Evolutionary conservation across 2,329 filamentous ascomycete genomes (phyloP).

Genomic region (Cercospora sp.): DNA sequence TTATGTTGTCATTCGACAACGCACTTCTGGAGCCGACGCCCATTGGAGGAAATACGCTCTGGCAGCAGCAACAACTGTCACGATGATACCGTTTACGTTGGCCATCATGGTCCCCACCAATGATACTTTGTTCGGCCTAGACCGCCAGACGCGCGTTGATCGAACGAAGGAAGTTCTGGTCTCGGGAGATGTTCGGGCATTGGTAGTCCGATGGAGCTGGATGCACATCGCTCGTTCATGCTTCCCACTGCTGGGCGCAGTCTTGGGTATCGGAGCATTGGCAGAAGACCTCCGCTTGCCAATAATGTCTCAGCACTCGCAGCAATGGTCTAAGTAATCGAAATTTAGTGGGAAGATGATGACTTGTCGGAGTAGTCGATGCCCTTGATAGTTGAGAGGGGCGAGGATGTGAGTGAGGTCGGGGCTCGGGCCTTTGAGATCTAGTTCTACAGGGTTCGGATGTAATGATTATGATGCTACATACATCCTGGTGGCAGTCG

Average conservation of each 20-base stretch:
- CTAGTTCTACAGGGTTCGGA: neutral
- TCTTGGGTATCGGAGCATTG: neutral
- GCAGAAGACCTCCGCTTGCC: neutral
- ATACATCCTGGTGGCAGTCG: neutral
- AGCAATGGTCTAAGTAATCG: neutral
- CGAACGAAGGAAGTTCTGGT: neutral
- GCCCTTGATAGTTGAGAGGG: too few species aligned
- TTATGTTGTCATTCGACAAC: neutral
- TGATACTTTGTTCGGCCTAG: neutral
- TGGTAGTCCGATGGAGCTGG: slow-evolving; percentile 12
- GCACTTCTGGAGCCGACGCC: neutral
- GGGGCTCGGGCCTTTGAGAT: neutral
- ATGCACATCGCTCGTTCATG: slow-evolving; percentile 9
- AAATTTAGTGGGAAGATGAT: neutral
- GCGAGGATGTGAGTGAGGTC: neutral
- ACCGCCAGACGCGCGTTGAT: neutral
- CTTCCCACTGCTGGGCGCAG: slow-evolving; percentile 7
- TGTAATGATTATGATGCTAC: neutral
- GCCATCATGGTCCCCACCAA: slow-evolving; percentile 13
- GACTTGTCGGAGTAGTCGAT: neutral
- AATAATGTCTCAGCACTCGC: neutral
- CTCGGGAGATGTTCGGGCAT: neutral
- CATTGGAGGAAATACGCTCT: neutral
- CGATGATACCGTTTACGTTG: slow-evolving; percentile 15
- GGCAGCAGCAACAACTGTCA: slow-evolving; percentile 2